Conservation (phyloP, 768 basidiomycete genomes). For the Pleurotus salmoneostramineus region DNA sequence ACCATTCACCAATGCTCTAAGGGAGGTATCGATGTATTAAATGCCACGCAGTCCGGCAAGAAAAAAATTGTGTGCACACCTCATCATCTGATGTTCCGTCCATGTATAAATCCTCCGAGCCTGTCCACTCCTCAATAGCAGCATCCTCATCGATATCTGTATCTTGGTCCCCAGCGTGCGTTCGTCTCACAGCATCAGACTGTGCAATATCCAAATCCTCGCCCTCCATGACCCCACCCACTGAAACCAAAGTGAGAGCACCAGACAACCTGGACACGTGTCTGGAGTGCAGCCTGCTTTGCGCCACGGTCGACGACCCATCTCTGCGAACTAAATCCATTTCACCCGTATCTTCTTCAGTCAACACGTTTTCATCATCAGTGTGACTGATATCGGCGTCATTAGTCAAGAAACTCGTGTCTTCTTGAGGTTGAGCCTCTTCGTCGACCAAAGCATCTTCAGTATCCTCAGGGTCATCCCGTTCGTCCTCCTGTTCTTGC, state of each 20-base stretch:
- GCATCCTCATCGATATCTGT: conserved; percentile 25
- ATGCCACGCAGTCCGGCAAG: conserved; percentile 3
- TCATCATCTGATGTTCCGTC: conserved; percentile 64
- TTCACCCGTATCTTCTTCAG: conserved; percentile 2
- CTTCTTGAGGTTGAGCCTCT: conserved; percentile 18
- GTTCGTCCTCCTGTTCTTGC: conserved; percentile 20
- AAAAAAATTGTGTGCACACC: conserved; percentile 34
- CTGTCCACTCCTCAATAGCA: conserved; percentile 76
- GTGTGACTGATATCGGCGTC: conserved; percentile 23
- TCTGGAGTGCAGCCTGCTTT: conserved; percentile 59
- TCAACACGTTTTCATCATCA: conserved; percentile 18
- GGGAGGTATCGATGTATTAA: conserved; percentile 6
- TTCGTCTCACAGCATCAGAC: conserved; percentile 14
- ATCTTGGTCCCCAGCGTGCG: conserved; percentile 4
- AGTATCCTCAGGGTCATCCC: background rate
- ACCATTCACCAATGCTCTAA: conserved; percentile 86
- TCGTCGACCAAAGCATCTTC: conserved; percentile 9
- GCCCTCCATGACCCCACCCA: conserved; percentile 46
- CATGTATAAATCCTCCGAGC: conserved; percentile 65
- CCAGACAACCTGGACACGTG: conserved; percentile 66
- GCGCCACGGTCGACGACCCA: conserved; percentile 40
- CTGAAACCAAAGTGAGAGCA: conserved; percentile 62
- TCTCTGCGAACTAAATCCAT: conserved; percentile 18
- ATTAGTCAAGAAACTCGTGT: conserved; percentile 16
- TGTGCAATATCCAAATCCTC: conserved; percentile 17